These are phyloP conservation scores for Rhexocercosporidium sp. DNA, from an alignment of 2,329 filamentous ascomycete species.

Conservation along the genomic window DNA sequence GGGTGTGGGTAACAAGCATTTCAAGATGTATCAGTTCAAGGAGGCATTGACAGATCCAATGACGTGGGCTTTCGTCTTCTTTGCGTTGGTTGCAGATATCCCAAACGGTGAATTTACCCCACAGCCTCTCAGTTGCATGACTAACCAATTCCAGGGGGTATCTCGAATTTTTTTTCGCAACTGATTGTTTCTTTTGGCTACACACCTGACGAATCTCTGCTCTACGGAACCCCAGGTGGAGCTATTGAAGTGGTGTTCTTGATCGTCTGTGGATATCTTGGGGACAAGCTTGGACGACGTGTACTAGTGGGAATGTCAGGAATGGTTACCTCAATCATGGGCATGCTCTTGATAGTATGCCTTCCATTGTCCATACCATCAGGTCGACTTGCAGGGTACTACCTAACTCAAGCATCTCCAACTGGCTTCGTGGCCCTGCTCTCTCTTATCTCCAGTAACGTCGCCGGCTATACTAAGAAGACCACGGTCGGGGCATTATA, in stretches of 20 bases:
- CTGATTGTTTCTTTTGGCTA: slow-evolving; percentile 57
- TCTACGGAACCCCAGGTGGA: slow-evolving; percentile 40
- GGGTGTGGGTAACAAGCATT: slow-evolving; percentile 59
- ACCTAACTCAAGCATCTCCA: slow-evolving; percentile 61
- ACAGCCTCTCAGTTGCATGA: background rate
- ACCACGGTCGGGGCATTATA: slow-evolving; percentile 52
- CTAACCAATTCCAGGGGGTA: slow-evolving; percentile 48
- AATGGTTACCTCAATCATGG: slow-evolving; percentile 43
- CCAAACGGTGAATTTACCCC: slow-evolving; percentile 36
- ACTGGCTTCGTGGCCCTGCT: slow-evolving; percentile 47
- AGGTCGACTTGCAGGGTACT: slow-evolving; percentile 47
- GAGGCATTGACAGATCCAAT: slow-evolving; percentile 49
- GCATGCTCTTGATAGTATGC: slow-evolving; percentile 44
- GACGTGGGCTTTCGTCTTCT: slow-evolving; percentile 47
- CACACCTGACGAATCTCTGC: slow-evolving; percentile 39
- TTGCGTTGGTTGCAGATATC: slow-evolving; percentile 47
- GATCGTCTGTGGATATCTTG: slow-evolving; percentile 36
- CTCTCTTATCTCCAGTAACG: slow-evolving; percentile 49
- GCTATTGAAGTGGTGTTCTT: slow-evolving; percentile 38
- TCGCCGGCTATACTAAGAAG: slow-evolving; percentile 56
- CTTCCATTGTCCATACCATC: slow-evolving; percentile 45
- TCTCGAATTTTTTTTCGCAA: slow-evolving; percentile 62
- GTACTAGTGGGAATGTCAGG: slow-evolving; percentile 44
- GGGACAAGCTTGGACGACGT: slow-evolving; percentile 36
- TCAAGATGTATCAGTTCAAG: slow-evolving; percentile 56